Conservation (phyloP, 225 moss, liverwort and hornwort species). For the Rhytidiadelphus loreus region DNA sequence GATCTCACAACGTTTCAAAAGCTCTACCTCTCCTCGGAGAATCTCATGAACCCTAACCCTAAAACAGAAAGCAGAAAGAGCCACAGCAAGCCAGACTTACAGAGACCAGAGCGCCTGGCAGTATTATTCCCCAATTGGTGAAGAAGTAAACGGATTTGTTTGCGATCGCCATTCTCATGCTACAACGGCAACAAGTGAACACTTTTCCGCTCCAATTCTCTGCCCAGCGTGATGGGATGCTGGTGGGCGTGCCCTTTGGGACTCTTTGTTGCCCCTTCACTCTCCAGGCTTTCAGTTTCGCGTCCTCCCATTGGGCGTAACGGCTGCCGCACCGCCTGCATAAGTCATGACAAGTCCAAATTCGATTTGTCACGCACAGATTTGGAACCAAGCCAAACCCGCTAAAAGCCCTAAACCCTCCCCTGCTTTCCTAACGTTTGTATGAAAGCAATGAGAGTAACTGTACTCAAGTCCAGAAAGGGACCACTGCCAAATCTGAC, state of each 20-base stretch:
- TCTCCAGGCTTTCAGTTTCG: neutral
- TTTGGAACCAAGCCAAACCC: neutral
- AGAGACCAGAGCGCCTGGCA: neutral
- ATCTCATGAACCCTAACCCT: conserved; percentile 15
- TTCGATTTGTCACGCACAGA: neutral
- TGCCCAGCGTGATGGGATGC: conserved; percentile 1
- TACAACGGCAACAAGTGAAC: neutral
- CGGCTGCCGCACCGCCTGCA: neutral
- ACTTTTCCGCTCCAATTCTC: neutral
- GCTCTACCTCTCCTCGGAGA: neutral
- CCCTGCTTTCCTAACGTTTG: neutral
- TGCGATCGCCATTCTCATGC: conserved; percentile 23
- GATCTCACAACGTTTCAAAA: neutral
- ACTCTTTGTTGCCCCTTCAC: conserved; percentile 15
- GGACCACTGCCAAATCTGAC: neutral
- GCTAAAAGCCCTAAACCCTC: neutral
- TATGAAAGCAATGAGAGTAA: neutral
- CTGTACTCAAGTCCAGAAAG: neutral
- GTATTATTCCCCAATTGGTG: neutral
- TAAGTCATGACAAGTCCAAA: neutral
- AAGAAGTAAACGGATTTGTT: neutral
- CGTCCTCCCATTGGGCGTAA: neutral
- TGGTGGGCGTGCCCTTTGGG: conserved; percentile 27
- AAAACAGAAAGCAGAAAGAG: neutral
- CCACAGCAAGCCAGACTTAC: neutral